These are phyloP conservation scores for Mallotus japonicus DNA, from an alignment of 441 rosid genomes.

Conservation along the genomic window DNA sequence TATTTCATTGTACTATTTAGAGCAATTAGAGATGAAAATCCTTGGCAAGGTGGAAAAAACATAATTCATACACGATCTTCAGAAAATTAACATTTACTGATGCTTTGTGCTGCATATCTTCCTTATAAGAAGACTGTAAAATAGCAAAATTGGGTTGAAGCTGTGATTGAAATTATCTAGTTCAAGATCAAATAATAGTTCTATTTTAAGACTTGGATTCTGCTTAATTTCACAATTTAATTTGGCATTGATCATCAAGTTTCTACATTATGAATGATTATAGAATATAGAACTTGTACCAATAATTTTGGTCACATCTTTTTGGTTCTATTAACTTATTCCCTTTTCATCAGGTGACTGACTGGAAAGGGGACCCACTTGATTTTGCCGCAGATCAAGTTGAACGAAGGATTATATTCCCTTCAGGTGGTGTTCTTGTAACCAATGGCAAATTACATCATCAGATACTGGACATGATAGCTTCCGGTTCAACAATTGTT, in stretches of 20 bases:
- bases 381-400: constrained; percentile 56
- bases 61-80: neutral
- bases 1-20: neutral
- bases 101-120: neutral
- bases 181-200: neutral
- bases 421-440: constrained; percentile 63
- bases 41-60: neutral
- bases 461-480: constrained; percentile 48
- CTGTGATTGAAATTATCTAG: neutral
- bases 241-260: neutral
- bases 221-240: neutral
- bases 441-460: constrained; percentile 54
- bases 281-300: neutral
- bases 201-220: neutral
- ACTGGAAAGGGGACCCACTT: constrained; percentile 66
- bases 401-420: constrained; percentile 57
- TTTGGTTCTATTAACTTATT: neutral
- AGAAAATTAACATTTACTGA: neutral
- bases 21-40: neutral
- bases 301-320: neutral
- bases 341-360: constrained; percentile 54
- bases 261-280: neutral
- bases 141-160: neutral
- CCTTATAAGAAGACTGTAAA: neutral
- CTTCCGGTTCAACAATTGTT: constrained; percentile 39